These are phyloP conservation scores for Hyphopichia burtonii DNA, from an alignment of 1,139 yeast genomes.

Conservation along the genomic window DNA sequence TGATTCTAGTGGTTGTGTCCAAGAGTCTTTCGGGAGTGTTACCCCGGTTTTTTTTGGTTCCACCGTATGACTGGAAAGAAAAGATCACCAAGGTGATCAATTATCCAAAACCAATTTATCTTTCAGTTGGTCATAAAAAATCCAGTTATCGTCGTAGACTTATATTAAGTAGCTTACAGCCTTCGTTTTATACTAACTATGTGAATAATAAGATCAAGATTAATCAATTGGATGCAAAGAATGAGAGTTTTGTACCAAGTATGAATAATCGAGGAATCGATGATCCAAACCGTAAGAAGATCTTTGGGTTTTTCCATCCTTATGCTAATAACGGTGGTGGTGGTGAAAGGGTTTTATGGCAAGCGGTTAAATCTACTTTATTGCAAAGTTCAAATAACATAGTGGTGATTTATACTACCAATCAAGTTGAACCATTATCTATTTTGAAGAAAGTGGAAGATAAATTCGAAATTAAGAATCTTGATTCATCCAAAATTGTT, in stretches of 20 bases:
- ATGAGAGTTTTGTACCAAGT: slow-evolving; percentile 22
- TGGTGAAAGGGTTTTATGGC: slow-evolving; percentile 97
- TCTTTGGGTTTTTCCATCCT: slow-evolving; percentile 93
- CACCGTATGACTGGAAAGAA: slow-evolving; percentile 45
- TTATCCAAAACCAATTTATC: slow-evolving; percentile 34
- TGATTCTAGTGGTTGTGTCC: not conserved
- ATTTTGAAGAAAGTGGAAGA: slow-evolving; percentile 58
- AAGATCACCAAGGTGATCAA: slow-evolving; percentile 34
- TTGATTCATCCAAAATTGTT: slow-evolving; percentile 58
- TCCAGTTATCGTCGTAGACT: slow-evolving; percentile 55
- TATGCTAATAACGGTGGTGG: slow-evolving; percentile 97
- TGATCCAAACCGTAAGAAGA: slow-evolving; percentile 39
- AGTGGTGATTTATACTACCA: slow-evolving; percentile 79
- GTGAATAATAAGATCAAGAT: slow-evolving; percentile 39
- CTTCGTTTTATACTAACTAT: slow-evolving; percentile 49
- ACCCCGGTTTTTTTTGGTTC: slow-evolving; percentile 43
- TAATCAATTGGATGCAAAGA: slow-evolving; percentile 29
- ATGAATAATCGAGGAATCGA: slow-evolving; percentile 36
- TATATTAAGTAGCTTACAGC: slow-evolving; percentile 47
- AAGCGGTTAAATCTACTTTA: slow-evolving; percentile 77
- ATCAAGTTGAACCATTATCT: slow-evolving; percentile 50
- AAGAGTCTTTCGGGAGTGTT: slow-evolving; percentile 14
- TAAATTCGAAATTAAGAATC: slow-evolving; percentile 59
- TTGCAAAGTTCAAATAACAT: slow-evolving; percentile 48
- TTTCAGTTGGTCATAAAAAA: slow-evolving; percentile 36